Base-by-base conservation (phyloP, 1,284 basidiomycete genomes). In the Cutaneotrichosporon cutaneum region DNA sequence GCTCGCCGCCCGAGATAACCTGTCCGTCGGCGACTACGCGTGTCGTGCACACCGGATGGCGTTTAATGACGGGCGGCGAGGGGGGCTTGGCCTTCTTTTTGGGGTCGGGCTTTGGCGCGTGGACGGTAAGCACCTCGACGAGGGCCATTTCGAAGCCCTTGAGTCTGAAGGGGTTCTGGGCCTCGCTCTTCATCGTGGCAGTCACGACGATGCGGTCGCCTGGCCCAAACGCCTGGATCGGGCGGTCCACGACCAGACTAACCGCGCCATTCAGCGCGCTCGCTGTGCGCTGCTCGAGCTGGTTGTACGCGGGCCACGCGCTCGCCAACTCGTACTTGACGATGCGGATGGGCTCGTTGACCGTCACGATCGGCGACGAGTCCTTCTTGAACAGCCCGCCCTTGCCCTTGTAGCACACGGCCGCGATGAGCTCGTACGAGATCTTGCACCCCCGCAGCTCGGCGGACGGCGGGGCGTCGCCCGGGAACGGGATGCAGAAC, bases 251-350 rank as follows among this genome's bases (percentile, higher is more conserved):
- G 44, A 84, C 85, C 63, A 94, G 83, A 18, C 84, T 86, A 21
- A 91, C 83, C 21, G 61, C 59, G 24, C 87, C 87, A 8, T 90
- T 86, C 61, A 86, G 82, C 1, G 82, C 74, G 13, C 60, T 52
- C 10, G 85, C 79, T n/a, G 85, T 82, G n/a, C 88, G 86, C 36
- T 83, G 84, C 72, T 94, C 90, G 7, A 85, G 85, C 70, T 89
- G 86, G 57, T 86, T 85, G 75, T 93, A 94, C 48, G 92, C 83
- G 0, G 91, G 91, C 92, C 92, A 94, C 2, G 89, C 88, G 2
- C 90, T 89, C 68, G 93, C 90, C 9, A 93, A 80, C 65, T 94
- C 92, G 72, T 94, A 90, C 77, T 94, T 94, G 81, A 90, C 88
- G 69, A 94, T 89, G 63, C 87, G 85, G 56, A 94, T 87, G 6